phyloP scores from a whole-genome alignment of 2,329 filamentous ascomycete genomes.

The Penicillium sp. region DNA sequence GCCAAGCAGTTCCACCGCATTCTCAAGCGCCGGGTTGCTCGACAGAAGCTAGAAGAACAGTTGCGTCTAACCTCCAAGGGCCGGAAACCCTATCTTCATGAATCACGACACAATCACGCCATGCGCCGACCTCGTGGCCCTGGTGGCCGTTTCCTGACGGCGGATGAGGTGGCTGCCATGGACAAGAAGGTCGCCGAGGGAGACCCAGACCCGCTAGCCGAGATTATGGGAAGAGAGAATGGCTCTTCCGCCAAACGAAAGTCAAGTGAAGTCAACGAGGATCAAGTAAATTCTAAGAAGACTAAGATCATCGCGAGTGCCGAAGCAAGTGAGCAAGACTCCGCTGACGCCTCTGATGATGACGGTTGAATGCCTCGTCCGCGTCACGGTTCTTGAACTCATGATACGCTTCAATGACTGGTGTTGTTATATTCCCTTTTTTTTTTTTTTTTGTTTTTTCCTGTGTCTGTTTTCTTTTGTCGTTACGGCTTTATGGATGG shows the following conservation, averaged over 20 bases:
- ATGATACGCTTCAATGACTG: background rate
- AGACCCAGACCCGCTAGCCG: slow-evolving; percentile 27
- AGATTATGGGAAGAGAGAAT: slow-evolving; percentile 38
- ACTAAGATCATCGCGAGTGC: slow-evolving; percentile 51
- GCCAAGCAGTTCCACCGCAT: slow-evolving; percentile 99
- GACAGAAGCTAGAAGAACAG: slow-evolving; percentile 91
- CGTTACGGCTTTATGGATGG: slow-evolving; percentile 32
- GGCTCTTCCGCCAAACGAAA: slow-evolving; percentile 51
- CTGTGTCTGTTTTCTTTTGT: slow-evolving; percentile 24
- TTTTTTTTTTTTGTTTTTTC: slow-evolving; percentile 5
- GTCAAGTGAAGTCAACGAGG: slow-evolving; percentile 48
- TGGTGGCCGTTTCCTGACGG: slow-evolving; percentile 91
- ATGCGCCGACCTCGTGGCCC: slow-evolving; percentile 94
- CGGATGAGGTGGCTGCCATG: slow-evolving; percentile 90
- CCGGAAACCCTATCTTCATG: slow-evolving; percentile 93
- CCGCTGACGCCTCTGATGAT: slow-evolving; percentile 49
- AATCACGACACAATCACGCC: slow-evolving; percentile 95
- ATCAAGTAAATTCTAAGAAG: slow-evolving; percentile 50
- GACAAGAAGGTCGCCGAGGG: slow-evolving; percentile 61
- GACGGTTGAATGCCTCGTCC: slow-evolving; percentile 39
- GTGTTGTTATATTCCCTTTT: slow-evolving; percentile 5
- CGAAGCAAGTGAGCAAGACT: slow-evolving; percentile 56
- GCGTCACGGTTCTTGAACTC: background rate
- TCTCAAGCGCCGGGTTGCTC: slow-evolving; percentile 85
- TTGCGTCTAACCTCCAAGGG: slow-evolving; percentile 90